Evolutionary conservation across 1,139 yeast genomes (phyloP).

Genomic region (Pichia norvegensis): DNA sequence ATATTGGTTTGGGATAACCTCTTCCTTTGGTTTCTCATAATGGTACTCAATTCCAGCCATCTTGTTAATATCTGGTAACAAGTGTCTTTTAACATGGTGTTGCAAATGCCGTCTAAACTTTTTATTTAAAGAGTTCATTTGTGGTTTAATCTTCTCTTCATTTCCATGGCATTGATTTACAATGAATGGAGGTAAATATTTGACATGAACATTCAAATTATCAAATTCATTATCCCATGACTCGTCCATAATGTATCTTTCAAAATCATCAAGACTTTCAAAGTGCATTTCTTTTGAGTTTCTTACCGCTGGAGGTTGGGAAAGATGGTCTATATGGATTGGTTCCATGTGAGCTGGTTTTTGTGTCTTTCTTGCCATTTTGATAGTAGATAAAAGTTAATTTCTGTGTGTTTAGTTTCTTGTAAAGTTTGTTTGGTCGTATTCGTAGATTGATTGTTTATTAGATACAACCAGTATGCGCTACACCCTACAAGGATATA

Average conservation of each 20-base stretch:
- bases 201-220: conserved; percentile 57
- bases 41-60: conserved; percentile 43
- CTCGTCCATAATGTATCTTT: conserved; percentile 58
- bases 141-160: conserved; percentile 65
- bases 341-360: conserved; percentile 23
- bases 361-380: conserved; percentile 23
- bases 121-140: conserved; percentile 62
- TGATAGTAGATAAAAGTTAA: not conserved
- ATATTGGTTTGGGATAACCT: conserved; percentile 31
- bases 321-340: conserved; percentile 24
- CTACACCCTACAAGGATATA: too few relatives aligned
- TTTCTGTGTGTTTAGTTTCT: not conserved
- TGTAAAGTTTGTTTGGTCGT: too few relatives aligned
- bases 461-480: too few relatives aligned
- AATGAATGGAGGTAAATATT: conserved; percentile 67
- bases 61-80: conserved; percentile 56
- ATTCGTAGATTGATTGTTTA: too few relatives aligned
- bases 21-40: conserved; percentile 25
- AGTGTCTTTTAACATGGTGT: conserved; percentile 66
- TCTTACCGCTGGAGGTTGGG: conserved; percentile 24
- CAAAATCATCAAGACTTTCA: conserved; percentile 58
- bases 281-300: conserved; percentile 34
- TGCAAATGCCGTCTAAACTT: conserved; percentile 68
- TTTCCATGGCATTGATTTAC: conserved; percentile 60
- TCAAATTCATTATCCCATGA: conserved; percentile 72